Conservation (phyloP, 495 filamentous ascomycete species). For the Mytilinidion resinicola region DNA sequence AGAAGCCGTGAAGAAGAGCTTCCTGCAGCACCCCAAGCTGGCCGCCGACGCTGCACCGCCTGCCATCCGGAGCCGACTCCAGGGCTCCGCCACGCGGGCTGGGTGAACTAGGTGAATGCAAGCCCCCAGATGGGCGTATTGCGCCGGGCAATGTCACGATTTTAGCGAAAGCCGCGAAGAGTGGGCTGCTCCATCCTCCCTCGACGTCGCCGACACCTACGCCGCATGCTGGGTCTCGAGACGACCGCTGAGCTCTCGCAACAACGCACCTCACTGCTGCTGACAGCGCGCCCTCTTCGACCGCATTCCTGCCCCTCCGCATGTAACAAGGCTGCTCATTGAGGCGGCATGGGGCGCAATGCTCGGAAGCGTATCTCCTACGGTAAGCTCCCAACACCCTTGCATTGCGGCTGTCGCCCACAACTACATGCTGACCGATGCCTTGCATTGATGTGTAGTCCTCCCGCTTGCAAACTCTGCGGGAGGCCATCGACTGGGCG, state of each 20-base stretch:
- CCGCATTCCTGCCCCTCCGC: background rate
- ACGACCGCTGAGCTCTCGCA: background rate
- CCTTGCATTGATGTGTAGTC: constrained; percentile 48
- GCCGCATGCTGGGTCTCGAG: background rate
- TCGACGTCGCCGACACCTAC: background rate
- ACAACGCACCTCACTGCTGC: background rate
- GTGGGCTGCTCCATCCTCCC: background rate
- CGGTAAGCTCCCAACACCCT: constrained; percentile 24
- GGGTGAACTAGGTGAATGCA: too few species aligned
- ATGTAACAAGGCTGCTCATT: constrained; percentile 16
- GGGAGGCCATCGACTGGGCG: constrained; percentile 85
- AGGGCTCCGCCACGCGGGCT: too few species aligned
- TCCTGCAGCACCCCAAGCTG: too few species aligned
- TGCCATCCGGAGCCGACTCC: too few species aligned
- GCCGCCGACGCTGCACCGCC: too few species aligned
- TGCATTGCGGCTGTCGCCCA: background rate
- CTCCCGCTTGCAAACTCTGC: constrained; percentile 88
- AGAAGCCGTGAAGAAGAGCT: too few species aligned
- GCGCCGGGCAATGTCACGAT: background rate
- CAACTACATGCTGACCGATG: background rate
- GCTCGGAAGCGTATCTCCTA: constrained; percentile 35
- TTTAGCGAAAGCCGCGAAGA: background rate
- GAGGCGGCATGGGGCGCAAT: constrained; percentile 33
- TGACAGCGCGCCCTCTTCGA: background rate
- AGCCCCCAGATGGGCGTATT: too few species aligned